Percentiles rank a stretch among this genome's conserved stretches.
These are phyloP conservation scores for Dittrichia graveolens DNA, from an alignment of 129 eudicot species.

Conservation along the genomic window DNA sequence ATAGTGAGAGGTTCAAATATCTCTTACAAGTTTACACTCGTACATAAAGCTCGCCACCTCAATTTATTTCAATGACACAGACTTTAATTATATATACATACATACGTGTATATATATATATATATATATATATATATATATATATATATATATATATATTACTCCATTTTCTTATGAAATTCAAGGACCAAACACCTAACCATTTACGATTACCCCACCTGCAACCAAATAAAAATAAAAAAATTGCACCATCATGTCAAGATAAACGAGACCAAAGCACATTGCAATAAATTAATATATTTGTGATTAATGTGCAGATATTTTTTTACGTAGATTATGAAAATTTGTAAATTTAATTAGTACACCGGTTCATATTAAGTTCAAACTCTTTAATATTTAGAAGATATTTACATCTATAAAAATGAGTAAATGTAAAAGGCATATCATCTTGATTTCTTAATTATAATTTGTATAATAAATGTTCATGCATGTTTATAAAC, in stretches of 20 bases:
- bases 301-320: too few species aligned
- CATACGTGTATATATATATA: too few species aligned
- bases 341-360: too few species aligned
- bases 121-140: too few species aligned
- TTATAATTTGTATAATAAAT: neutral
- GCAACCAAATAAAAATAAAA: neutral
- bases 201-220: slow-evolving; percentile 33
- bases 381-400: neutral
- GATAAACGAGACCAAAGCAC: neutral
- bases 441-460: neutral
- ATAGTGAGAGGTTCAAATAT: too few species aligned
- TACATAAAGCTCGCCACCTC: neutral
- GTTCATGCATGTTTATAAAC: too few species aligned
- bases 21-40: neutral
- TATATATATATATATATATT: too few species aligned
- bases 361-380: neutral
- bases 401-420: neutral
- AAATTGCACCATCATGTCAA: neutral
- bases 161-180: neutral
- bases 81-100: neutral
- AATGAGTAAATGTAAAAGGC: neutral
- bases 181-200: neutral
- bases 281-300: neutral
- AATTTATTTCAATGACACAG: slow-evolving; percentile 6
- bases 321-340: too few species aligned